Evolutionary conservation across 768 basidiomycete species (phyloP).

Genomic region (Kwoniella pini): DNA sequence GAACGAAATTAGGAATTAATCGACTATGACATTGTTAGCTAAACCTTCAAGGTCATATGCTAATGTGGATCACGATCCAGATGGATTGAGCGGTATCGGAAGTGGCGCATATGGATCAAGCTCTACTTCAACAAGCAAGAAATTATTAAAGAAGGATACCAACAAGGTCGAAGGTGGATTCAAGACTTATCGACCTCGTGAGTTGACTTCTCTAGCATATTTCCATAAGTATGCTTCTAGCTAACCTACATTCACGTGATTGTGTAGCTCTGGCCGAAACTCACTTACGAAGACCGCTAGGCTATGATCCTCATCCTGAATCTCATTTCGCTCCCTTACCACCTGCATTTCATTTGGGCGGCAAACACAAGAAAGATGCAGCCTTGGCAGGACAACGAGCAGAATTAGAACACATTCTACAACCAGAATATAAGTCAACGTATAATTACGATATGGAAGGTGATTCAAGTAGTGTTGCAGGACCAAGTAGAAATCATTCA

Average conservation of each 20-base stretch:
- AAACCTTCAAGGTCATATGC: slow-evolving; percentile 46
- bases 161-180: slow-evolving; percentile 33
- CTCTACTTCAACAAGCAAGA: background rate
- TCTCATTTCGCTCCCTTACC: slow-evolving; percentile 46
- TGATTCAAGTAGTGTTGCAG: slow-evolving; percentile 28
- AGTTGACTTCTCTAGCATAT: slow-evolving; percentile 9
- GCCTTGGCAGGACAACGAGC: slow-evolving; percentile 37
- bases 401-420: slow-evolving; percentile 46
- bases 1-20: background rate
- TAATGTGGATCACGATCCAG: slow-evolving; percentile 35
- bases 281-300: slow-evolving; percentile 31
- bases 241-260: no score
- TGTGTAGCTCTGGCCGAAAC: slow-evolving; percentile 41
- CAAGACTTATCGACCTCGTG: slow-evolving; percentile 48
- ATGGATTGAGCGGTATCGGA: slow-evolving; percentile 32
- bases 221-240: background rate
- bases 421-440: slow-evolving; percentile 39
- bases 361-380: slow-evolving; percentile 35
- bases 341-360: slow-evolving; percentile 32
- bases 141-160: slow-evolving; percentile 13
- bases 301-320: slow-evolving; percentile 37
- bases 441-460: slow-evolving; percentile 16
- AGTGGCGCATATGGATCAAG: slow-evolving; percentile 14
- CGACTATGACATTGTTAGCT: slow-evolving; percentile 24
- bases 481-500: slow-evolving; percentile 19